phyloP scores from a whole-genome alignment of 1,284 basidiomycete genomes.

The Butyriboletus regius region DNA sequence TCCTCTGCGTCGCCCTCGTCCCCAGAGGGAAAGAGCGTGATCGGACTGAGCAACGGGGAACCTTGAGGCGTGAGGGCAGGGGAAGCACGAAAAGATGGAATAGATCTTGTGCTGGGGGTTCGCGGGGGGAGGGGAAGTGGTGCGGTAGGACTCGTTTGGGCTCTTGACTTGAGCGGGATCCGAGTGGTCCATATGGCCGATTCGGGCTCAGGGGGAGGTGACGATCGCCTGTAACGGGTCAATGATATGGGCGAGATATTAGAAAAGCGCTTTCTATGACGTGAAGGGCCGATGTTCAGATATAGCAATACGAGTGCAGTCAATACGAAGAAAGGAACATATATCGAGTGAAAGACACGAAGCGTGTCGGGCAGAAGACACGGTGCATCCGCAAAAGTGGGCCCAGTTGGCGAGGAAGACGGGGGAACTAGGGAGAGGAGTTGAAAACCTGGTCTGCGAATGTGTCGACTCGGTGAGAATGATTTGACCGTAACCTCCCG shows the following conservation, averaged over 20 bases:
- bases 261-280: slow-evolving; percentile 12
- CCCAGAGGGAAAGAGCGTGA: slow-evolving; percentile 28
- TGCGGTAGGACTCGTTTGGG: slow-evolving; percentile 19
- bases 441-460: slow-evolving; percentile 75
- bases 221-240: slow-evolving; percentile 2
- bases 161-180: slow-evolving; percentile 17
- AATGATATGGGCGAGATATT: slow-evolving; percentile 19
- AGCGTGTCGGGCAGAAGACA: slow-evolving; percentile 69
- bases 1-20: slow-evolving; percentile 26
- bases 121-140: slow-evolving; percentile 23
- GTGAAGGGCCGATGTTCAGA: slow-evolving; percentile 25
- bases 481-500: slow-evolving; percentile 75
- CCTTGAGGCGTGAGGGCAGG: slow-evolving; percentile 21
- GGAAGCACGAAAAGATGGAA: slow-evolving; percentile 25
- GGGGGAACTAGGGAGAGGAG: slow-evolving; percentile 64
- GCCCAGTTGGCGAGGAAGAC: slow-evolving; percentile 9
- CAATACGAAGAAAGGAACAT: slow-evolving; percentile 35
- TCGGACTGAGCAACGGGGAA: slow-evolving; percentile 31
- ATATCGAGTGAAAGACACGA: slow-evolving; percentile 54
- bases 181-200: slow-evolving; percentile 32
- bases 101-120: slow-evolving; percentile 13
- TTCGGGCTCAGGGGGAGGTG: slow-evolving; percentile 21
- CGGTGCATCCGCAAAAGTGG: slow-evolving; percentile 39
- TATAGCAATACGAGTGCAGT: slow-evolving; percentile 25
- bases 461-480: slow-evolving; percentile 70